Evolutionary conservation across 1,284 basidiomycete species (phyloP).

Genomic region (Ceratobasidium theobromae): DNA sequence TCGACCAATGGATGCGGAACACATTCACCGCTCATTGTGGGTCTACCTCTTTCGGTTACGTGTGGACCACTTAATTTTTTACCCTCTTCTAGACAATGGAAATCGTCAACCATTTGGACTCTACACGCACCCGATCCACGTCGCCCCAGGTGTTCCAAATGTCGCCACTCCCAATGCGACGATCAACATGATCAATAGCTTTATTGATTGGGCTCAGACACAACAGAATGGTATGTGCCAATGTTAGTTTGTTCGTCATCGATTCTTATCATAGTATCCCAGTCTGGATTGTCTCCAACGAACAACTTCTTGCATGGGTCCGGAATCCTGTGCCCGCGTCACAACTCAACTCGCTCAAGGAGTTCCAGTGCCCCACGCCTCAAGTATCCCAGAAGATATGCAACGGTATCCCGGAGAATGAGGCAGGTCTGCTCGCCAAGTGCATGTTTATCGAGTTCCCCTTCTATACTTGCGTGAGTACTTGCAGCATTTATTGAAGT

Average conservation of each 20-base stretch:
- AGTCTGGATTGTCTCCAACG: conserved; percentile 78
- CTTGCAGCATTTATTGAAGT: neutral
- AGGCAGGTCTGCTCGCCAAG: conserved; percentile 58
- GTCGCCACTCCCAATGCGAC: conserved; percentile 53
- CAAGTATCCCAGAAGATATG: conserved; percentile 63
- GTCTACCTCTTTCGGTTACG: conserved; percentile 5
- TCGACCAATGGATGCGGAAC: conserved; percentile 69
- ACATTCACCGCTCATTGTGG: conserved; percentile 69
- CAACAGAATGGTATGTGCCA: conserved; percentile 59
- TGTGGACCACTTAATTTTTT: neutral
- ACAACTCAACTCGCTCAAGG: conserved; percentile 55
- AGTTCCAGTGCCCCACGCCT: conserved; percentile 65
- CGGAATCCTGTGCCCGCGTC: conserved; percentile 66
- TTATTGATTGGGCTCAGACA: conserved; percentile 79
- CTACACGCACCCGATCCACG: conserved; percentile 80
- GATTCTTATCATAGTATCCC: conserved; percentile 1
- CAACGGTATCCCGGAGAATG: conserved; percentile 69
- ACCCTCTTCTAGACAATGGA: conserved; percentile 49
- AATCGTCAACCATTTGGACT: conserved; percentile 80
- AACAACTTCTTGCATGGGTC: conserved; percentile 75
- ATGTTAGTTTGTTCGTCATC: neutral
- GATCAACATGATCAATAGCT: conserved; percentile 73
- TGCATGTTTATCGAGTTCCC: conserved; percentile 73
- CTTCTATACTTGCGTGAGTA: conserved; percentile 70
- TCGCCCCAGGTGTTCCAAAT: conserved; percentile 62